Base-by-base conservation (phyloP, 2,329 filamentous ascomycete species). In the Beauveria australis region DNA sequence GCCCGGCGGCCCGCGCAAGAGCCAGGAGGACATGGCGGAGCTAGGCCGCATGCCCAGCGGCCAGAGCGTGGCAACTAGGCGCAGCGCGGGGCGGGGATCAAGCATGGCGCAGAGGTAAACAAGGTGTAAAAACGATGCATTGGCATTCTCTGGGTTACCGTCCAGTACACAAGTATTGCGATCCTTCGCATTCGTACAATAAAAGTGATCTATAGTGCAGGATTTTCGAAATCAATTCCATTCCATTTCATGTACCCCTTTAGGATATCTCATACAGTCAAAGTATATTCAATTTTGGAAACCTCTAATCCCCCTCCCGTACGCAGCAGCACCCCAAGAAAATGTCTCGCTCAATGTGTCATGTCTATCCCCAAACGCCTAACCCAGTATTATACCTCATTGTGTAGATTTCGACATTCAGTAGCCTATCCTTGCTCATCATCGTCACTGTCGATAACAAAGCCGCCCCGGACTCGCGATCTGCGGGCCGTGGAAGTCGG, bases 361-460 rank as follows among this genome's bases (percentile, higher is more conserved):
- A 40, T 48, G 54, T 14, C 16, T 16, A n/a, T 40, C 30, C 24
- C 28, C 26, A 40, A 59, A 59, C 57, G 57, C 57, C 57, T 19
- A 3, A 24, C 16, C 26, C 19, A 22, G 16, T 41, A 14, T 37
- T n/a, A 19, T 22, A 18, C 6, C 12, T n/a, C 44, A 43, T 33
- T 14, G 10, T 33, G 12, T 33, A 33, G 30, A 33, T 33, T 33
- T 12, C 10, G 5, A 33, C 30, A 37, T 40, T 12, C 5, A 16
- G n/a, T 3, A 26, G 26, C 14, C 10, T 10, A 12, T 46, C 46
- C 60, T 61, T 68, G 71, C 58, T 82, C 79, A 64, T 84, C 81
- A 53, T 86, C 83, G 68, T 83, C 84, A 63, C 82, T 85, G 66
- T 86, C 82, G 41, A 84, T 67, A 51, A 86, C 70, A 63, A 86